Evolutionary conservation across 352 stramenopile genomes (phyloP), one percentile per base, ranked within the genome.

Genomic region (Phytophthora crassamura): DNA sequence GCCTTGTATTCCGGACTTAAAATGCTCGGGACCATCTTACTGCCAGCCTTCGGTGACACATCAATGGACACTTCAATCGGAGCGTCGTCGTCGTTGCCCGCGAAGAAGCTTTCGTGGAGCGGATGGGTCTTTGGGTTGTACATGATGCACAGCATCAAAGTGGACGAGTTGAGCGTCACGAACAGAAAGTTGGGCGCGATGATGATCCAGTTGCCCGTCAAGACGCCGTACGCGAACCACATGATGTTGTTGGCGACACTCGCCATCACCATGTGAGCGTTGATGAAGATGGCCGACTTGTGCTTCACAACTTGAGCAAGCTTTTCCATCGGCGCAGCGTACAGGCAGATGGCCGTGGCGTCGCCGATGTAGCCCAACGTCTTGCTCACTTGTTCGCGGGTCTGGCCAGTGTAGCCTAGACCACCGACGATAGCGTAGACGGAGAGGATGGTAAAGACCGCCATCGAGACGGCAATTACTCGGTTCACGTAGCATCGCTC

Each of bases 141-240:
- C 16, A 76, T 25, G 8, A 62, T 42, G 43, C 59, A 76, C n/a
- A 76, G 36, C 41, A 73, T 38, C 10, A 70, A 20, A 12, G 63
- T 69, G 32, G 54, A 70, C 41, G 60, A 66, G 36, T 62, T 67
- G 33, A 76, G 59, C 12, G 33, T 25, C 14, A 76, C 38, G 41
- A 67, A 73, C 57, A 76, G 54, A 28, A 63, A 62, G 53, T 76
- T 76, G 7, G 64, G 68, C 18, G 58, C 55, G 42, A 76, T 66
- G 47, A 72, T 62, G 47, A 77, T 58, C 64, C 63, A 73, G 59
- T 76, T 73, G 39, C 22, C 18, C 7, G 41, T 58, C 12, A 76
- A 53, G 7, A 69, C 7, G 28, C 76, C 75, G 63, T 82, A 86
- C 30, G 75, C 69, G 40, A 85, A 64, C 79, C 79, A 88, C 16